Conservation (phyloP, 805 yeast genomes). For the Blastobotrys peoriensis region DNA sequence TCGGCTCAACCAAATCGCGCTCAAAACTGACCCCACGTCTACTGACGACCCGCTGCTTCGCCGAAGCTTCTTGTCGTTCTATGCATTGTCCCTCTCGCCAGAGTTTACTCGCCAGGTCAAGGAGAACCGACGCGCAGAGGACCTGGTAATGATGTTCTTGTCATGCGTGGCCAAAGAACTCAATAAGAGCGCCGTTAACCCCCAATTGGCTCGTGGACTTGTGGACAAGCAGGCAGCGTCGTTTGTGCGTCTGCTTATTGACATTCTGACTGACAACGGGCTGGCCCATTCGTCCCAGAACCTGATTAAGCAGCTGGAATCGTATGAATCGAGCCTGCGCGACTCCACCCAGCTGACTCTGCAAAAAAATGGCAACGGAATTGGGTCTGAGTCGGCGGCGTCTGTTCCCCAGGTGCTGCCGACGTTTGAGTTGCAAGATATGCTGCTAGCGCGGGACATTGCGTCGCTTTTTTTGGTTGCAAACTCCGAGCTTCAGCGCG, state of each 20-base stretch:
- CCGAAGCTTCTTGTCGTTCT: constrained; percentile 54
- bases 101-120: constrained; percentile 30
- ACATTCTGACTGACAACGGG: constrained; percentile 18
- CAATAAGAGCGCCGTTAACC: constrained; percentile 31
- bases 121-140: constrained; percentile 33
- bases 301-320: constrained; percentile 23
- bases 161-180: constrained; percentile 28
- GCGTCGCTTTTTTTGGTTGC: constrained; percentile 46
- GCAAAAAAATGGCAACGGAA: not conserved
- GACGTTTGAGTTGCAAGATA: constrained; percentile 48
- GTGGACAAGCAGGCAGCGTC: constrained; percentile 24
- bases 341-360: constrained; percentile 9
- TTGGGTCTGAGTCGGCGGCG: constrained; percentile 4
- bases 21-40: constrained; percentile 23
- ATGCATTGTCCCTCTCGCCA: constrained; percentile 53
- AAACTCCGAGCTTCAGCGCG: constrained; percentile 47
- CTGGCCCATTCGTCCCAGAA: constrained; percentile 6
- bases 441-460: constrained; percentile 46
- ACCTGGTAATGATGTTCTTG: constrained; percentile 30
- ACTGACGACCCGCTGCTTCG: constrained; percentile 43
- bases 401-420: constrained; percentile 29
- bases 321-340: constrained; percentile 14
- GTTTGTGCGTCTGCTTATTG: constrained; percentile 27
- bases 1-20: constrained; percentile 30
- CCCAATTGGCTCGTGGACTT: constrained; percentile 27